These are phyloP conservation scores for Podospora appendiculata DNA, from an alignment of 495 filamentous ascomycete species.

Conservation along the genomic window DNA sequence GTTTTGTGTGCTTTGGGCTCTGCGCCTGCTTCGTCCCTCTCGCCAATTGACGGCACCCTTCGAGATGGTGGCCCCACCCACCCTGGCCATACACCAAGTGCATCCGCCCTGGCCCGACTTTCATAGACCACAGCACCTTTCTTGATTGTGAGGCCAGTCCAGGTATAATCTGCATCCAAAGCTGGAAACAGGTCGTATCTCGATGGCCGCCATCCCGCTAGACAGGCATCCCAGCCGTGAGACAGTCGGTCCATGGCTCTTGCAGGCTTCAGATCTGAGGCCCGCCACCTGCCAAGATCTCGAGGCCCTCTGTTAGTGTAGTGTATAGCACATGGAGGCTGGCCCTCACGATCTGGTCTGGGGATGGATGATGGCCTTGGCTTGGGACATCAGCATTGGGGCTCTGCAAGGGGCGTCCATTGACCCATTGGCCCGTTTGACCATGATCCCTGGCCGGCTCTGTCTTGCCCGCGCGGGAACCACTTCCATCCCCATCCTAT, in stretches of 20 bases:
- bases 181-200: too few relatives aligned
- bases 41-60: not conserved
- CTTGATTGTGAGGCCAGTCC: too few relatives aligned
- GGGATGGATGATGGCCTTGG: not conserved
- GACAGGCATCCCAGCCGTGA: not conserved
- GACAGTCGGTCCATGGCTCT: not conserved
- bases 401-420: constrained; percentile 2
- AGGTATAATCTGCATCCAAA: too few relatives aligned
- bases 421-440: not conserved
- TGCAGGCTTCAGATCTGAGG: not conserved
- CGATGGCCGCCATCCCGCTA: not conserved
- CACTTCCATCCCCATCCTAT: constrained; percentile 2
- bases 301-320: not conserved
- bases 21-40: too few relatives aligned
- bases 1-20: not conserved
- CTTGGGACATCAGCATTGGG: not conserved
- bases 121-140: not conserved
- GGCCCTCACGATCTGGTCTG: not conserved
- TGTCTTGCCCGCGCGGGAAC: constrained; percentile 14
- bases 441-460: constrained; percentile 18
- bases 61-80: not conserved
- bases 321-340: too few relatives aligned
- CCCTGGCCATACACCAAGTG: not conserved
- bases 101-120: not conserved
- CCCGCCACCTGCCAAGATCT: not conserved